These are phyloP conservation scores for Potentilla sterilis DNA, from an alignment of 306 rosid genomes.

Conservation along the genomic window DNA sequence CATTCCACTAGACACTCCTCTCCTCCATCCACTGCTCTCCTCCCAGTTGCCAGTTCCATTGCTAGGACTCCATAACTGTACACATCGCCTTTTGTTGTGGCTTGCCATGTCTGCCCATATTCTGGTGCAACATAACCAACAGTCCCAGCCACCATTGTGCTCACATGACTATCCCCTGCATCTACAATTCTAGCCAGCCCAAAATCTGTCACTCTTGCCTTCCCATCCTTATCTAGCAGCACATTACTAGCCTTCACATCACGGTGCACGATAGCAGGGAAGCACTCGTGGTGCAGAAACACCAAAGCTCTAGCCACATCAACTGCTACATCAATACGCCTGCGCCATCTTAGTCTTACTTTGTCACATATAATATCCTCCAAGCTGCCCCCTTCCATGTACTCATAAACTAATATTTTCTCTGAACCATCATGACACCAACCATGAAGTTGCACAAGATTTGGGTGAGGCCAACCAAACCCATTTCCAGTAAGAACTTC, in stretches of 20 bases:
- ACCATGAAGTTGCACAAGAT: slow-evolving; percentile 88
- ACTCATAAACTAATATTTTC: slow-evolving; percentile 74
- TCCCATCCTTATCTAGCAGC: slow-evolving; percentile 68
- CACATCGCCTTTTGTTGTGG: slow-evolving; percentile 89
- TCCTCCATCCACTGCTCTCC: slow-evolving; percentile 92
- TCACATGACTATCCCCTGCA: slow-evolving; percentile 83
- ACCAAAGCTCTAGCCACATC: slow-evolving; percentile 83
- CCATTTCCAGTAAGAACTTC: slow-evolving; percentile 74
- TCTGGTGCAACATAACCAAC: slow-evolving; percentile 95
- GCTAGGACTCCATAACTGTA: slow-evolving; percentile 84
- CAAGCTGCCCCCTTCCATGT: slow-evolving; percentile 87
- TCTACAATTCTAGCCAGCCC: slow-evolving; percentile 87
- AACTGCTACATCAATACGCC: slow-evolving; percentile 61
- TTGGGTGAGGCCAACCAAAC: slow-evolving; percentile 90
- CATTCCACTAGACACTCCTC: slow-evolving; percentile 91
- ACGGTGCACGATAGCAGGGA: slow-evolving; percentile 75
- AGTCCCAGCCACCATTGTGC: slow-evolving; percentile 93
- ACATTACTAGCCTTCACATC: slow-evolving; percentile 95
- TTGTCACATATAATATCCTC: slow-evolving; percentile 66
- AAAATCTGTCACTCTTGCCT: slow-evolving; percentile 84
- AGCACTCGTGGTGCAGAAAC: slow-evolving; percentile 83
- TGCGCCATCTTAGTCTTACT: slow-evolving; percentile 50
- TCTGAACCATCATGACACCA: slow-evolving; percentile 78
- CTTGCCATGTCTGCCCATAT: slow-evolving; percentile 95
- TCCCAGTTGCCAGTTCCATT: slow-evolving; percentile 82